Evolutionary conservation across 2,329 filamentous ascomycete species (phyloP).

Genomic region (Byssoonygena ceratinophila): DNA sequence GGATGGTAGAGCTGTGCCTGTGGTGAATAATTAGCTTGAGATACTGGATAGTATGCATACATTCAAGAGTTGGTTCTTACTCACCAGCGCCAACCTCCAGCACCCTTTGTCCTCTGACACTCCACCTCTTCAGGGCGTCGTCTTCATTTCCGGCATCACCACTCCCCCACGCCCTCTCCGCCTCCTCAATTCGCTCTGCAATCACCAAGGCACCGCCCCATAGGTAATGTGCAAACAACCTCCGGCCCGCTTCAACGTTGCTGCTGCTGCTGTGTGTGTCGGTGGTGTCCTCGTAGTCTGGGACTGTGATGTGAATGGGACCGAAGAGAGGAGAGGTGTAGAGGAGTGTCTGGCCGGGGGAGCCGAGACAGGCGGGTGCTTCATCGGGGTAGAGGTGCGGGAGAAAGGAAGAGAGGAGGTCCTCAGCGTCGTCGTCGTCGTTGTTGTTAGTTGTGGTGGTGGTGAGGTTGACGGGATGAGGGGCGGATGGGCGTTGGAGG

Average conservation of each 20-base stretch:
- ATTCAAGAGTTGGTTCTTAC: too few species aligned
- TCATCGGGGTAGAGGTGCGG: conserved; percentile 49
- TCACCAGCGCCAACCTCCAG: conserved; percentile 52
- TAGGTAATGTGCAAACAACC: conserved; percentile 49
- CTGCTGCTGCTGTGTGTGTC: not conserved
- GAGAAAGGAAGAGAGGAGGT: conserved; percentile 46
- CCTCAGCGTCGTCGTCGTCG: conserved; percentile 31
- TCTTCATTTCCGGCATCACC: conserved; percentile 16
- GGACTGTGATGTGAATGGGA: conserved; percentile 32
- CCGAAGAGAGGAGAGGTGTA: conserved; percentile 39
- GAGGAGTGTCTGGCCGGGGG: conserved; percentile 41
- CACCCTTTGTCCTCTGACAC: conserved; percentile 42
- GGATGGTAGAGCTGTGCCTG: conserved; percentile 36
- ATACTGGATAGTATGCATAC: too few species aligned
- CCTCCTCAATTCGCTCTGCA: conserved; percentile 31
- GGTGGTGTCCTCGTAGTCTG: conserved; percentile 23
- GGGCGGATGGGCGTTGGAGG: not conserved
- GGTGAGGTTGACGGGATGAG: not conserved
- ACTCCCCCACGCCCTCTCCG: conserved; percentile 8
- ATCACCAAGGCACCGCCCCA: conserved; percentile 46
- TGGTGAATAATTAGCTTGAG: not conserved
- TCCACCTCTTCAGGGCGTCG: conserved; percentile 25
- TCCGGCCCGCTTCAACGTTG: conserved; percentile 38
- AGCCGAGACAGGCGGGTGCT: conserved; percentile 44
- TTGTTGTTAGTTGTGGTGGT: not conserved